Base-by-base conservation (phyloP, 768 basidiomycete species). In the Omphalotus guepiniiformis region DNA sequence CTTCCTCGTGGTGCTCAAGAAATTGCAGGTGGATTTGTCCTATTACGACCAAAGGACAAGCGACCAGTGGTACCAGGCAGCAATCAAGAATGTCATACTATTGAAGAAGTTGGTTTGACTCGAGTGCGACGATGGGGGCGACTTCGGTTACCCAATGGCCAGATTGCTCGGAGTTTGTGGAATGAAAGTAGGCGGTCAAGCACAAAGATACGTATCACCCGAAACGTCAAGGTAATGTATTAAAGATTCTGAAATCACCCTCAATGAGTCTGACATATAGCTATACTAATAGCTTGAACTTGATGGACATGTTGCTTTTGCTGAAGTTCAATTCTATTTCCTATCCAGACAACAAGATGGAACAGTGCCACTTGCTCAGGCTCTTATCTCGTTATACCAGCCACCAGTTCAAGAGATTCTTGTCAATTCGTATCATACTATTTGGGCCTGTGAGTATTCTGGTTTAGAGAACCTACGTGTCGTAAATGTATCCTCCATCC, bases 141-240 rank as follows among this genome's bases (percentile, higher is more conserved):
- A 1, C 18, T 58, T 1, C 46, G 41, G 8, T 50, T 61, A 5
- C 56, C 56, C 1, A 61, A 53, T 34, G 58, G 61, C 3, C 58
- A 58, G 25, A 52, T 57, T 19, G 55, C 50, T 0, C 47, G 53
- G 0, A 54, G 48, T 6, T 6, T 4, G 1, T 60, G 55, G 55
- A 57, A 53, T 29, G 55, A 60, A 41, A 39, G n/a, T 3, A 49
- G 45, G 1, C 42, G 55, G 28, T 3, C 42, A 1, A 6, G 30
- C 11, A 16, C 22, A 15, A 11, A 48, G 3, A 6, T 44, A 2
- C 41, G 55, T 6, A 55, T 45, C 6, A 43, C 61, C 1, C 48
- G 59, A 4, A 56, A 55, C 30, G 55, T 57, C 19, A 55, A 55
- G 55, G 55, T 58, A 39, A 30, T n/a, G n/a, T n/a, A n/a, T n/a